Evolutionary conservation across 805 yeast species (phyloP), one percentile per base, ranked within the genome.

Genomic region (Cyberlindnera euphorbiae): DNA sequence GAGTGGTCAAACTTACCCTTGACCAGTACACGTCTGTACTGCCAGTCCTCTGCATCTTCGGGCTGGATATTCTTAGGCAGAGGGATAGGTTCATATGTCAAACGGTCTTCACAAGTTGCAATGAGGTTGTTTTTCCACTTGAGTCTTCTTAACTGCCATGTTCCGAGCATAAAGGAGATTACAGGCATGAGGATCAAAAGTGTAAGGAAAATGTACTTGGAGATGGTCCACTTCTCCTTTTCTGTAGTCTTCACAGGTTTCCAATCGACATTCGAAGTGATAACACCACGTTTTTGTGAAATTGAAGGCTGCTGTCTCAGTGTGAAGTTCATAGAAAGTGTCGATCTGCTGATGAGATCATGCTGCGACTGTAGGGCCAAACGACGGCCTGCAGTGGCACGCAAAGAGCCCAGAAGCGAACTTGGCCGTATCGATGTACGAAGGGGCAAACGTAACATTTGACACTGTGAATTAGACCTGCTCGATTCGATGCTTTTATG

Each of bases 71-170:
- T 56, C 33, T 71, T 69, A 0, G 97, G 97, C 22, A 90, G 61
- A 5, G 80, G 80, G 16, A 80, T 63, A 0, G 96, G 82, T 4
- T 79, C 78, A 39, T 75, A 73, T 0, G 89, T 78, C 48, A 93
- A 63, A 45, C 89, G 66, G 51, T 85, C 87, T 58, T 93, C 97
- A 52, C 90, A 79, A 15, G 74, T 72, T 4, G 94, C 81, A 42
- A 93, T 82, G 43, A 93, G 67, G 43, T 79, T 75, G 17, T 79
- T 82, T 58, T 93, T 93, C 98, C 98, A 93, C 42, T 75, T 69
- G 33, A 93, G 63, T 46, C 98, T 69, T 49, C 75, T 67, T 30
- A 85, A 77, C 63, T 93, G 98, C 98, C 98, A 93, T 38, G 88
- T 74, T 2, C 97, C 98, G 29, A 93, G 64, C 31, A 79, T 80